These are phyloP conservation scores for Cryptococcus sp. DNA, from an alignment of 1,284 basidiomycete species.

Conservation along the genomic window DNA sequence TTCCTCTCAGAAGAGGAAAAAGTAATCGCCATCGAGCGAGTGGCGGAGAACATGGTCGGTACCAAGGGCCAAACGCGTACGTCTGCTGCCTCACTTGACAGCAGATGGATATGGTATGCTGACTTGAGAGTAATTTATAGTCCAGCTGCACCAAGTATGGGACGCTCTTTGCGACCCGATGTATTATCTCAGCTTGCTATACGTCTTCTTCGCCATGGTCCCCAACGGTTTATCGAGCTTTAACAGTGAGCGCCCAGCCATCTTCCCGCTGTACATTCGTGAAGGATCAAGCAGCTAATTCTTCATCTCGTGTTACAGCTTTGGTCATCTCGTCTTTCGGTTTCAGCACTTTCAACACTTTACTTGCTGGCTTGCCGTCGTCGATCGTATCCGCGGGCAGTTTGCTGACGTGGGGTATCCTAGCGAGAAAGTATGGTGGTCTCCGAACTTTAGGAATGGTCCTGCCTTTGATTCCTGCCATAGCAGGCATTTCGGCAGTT, in stretches of 20 bases:
- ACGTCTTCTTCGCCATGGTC: conserved; percentile 19
- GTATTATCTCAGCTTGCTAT: conserved; percentile 17
- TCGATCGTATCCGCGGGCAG: conserved; percentile 19
- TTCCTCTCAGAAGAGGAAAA: conserved; percentile 48
- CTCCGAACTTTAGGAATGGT: conserved; percentile 19
- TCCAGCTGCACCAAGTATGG: conserved; percentile 14
- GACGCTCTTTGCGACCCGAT: conserved; percentile 20
- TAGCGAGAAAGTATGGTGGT: conserved; percentile 15
- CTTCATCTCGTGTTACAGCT: background rate
- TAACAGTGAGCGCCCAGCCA: conserved; percentile 11
- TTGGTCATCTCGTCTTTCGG: conserved; percentile 14
- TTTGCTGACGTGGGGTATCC: conserved; percentile 15
- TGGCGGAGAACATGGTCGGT: conserved; percentile 21
- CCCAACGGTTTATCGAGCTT: conserved; percentile 21
- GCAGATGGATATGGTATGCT: background rate
- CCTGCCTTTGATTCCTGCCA: conserved; percentile 19
- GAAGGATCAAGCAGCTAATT: background rate
- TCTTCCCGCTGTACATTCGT: background rate
- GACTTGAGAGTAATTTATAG: background rate
- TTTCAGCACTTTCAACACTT: conserved; percentile 18
- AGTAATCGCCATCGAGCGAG: conserved; percentile 43
- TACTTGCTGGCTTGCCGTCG: conserved; percentile 15
- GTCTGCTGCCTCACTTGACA: background rate
- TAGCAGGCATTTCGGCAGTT: conserved; percentile 20
- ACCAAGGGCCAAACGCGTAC: conserved; percentile 17